Conservation (phyloP, 805 yeast species). For the Starmera caribaea region DNA sequence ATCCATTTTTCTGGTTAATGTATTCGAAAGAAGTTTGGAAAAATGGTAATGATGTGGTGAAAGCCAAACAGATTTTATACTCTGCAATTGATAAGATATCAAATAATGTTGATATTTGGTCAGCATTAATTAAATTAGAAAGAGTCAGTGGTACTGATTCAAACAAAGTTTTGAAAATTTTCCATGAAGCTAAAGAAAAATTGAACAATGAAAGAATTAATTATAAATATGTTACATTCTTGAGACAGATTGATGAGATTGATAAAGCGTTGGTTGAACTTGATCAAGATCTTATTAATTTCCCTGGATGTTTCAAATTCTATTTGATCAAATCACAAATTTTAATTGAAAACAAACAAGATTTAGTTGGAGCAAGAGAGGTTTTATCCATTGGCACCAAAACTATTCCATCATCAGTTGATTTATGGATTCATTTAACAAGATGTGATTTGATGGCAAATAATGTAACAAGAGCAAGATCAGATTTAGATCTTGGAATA, state of each 20-base stretch:
- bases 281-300: slow-evolving; percentile 37
- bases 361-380: slow-evolving; percentile 34
- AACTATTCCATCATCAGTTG: slow-evolving; percentile 30
- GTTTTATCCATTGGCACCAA: slow-evolving; percentile 39
- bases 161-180: slow-evolving; percentile 26
- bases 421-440: slow-evolving; percentile 49
- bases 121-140: slow-evolving; percentile 65
- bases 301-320: slow-evolving; percentile 42
- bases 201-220: slow-evolving; percentile 41
- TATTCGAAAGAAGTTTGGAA: slow-evolving; percentile 66
- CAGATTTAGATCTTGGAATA: slow-evolving; percentile 61
- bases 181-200: slow-evolving; percentile 26
- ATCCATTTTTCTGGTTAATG: slow-evolving; percentile 48
- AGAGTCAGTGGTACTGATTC: slow-evolving; percentile 25
- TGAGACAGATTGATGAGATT: slow-evolving; percentile 28
- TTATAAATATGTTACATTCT: slow-evolving; percentile 48
- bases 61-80: slow-evolving; percentile 44
- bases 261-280: slow-evolving; percentile 31
- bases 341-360: slow-evolving; percentile 19
- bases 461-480: slow-evolving; percentile 50
- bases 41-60: slow-evolving; percentile 32
- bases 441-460: slow-evolving; percentile 30
- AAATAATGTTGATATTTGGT: slow-evolving; percentile 47
- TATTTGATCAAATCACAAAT: slow-evolving; percentile 59
- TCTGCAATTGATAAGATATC: slow-evolving; percentile 37